Conservation (phyloP, 2,329 filamentous ascomycete genomes). For the Xylaria hypoxylon region DNA sequence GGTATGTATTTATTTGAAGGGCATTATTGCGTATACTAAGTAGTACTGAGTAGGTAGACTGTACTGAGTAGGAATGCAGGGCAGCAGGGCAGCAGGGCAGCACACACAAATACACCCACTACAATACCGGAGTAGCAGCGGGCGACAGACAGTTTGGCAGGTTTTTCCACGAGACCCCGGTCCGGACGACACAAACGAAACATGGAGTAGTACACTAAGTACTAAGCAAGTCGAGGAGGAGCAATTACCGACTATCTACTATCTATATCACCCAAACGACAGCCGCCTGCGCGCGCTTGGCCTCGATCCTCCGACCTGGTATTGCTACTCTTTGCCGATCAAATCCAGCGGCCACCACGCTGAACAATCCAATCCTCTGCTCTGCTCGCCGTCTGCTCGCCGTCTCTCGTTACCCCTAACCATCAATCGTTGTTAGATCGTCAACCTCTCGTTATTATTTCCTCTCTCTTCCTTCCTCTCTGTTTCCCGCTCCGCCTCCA, state of each 20-base stretch:
- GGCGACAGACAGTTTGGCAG: slow-evolving; percentile 24
- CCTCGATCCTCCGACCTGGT: slow-evolving; percentile 39
- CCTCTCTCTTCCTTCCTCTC: not conserved
- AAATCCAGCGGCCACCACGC: slow-evolving; percentile 21
- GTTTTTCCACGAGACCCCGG: slow-evolving; percentile 30
- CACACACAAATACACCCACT: no score
- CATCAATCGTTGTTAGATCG: not conserved
- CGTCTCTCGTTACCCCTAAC: slow-evolving; percentile 32
- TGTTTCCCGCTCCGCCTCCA: not conserved
- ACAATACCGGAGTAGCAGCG: not conserved
- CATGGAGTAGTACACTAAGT: slow-evolving; percentile 26
- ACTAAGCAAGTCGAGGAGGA: not conserved
- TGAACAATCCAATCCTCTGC: slow-evolving; percentile 10
- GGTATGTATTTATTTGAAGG: slow-evolving; percentile 13
- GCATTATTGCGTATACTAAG: not conserved
- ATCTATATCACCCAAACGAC: slow-evolving; percentile 45
- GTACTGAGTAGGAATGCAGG: not conserved
- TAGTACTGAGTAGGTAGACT: no score
- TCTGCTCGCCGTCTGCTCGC: slow-evolving; percentile 8
- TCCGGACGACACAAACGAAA: slow-evolving; percentile 33
- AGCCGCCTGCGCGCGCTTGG: slow-evolving; percentile 45
- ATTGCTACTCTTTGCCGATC: slow-evolving; percentile 27
- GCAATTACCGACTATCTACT: not conserved
- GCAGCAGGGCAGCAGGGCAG: not conserved
- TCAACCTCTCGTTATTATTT: not conserved